Percentiles rank a stretch among this genome's conserved stretches.
These are phyloP conservation scores for Ceratobasidium sp. DNA, from an alignment of 1,284 basidiomycete species.

Conservation along the genomic window DNA sequence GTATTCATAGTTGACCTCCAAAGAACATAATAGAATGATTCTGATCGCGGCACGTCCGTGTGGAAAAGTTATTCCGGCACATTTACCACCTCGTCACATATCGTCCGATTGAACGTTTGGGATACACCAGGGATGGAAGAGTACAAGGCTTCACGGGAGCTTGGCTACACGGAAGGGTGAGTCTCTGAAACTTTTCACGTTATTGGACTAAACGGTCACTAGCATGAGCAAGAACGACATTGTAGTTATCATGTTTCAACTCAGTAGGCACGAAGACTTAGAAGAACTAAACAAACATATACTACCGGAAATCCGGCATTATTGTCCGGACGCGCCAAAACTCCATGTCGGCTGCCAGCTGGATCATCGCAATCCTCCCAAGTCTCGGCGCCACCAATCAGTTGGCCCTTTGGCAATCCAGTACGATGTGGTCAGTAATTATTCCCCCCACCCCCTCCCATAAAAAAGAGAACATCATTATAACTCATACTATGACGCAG, in stretches of 20 bases:
- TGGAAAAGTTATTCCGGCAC: neutral
- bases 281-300: neutral
- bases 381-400: neutral
- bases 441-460: neutral
- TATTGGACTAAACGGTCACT: neutral
- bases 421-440: neutral
- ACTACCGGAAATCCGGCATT: neutral
- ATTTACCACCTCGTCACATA: neutral
- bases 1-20: neutral
- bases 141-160: neutral
- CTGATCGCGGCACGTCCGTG: neutral
- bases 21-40: neutral
- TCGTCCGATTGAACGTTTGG: neutral
- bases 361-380: neutral
- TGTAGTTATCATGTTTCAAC: neutral
- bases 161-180: neutral
- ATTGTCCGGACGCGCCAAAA: neutral
- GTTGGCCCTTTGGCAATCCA: neutral
- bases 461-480: neutral
- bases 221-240: neutral
- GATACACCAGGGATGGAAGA: neutral
- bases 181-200: neutral
- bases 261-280: neutral
- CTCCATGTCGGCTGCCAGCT: neutral
- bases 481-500: neutral